Percentiles rank a stretch among this genome's conserved stretches.
Conservation (phyloP, 345 rosid species). For the Orychophragmus violaceus region DNA sequence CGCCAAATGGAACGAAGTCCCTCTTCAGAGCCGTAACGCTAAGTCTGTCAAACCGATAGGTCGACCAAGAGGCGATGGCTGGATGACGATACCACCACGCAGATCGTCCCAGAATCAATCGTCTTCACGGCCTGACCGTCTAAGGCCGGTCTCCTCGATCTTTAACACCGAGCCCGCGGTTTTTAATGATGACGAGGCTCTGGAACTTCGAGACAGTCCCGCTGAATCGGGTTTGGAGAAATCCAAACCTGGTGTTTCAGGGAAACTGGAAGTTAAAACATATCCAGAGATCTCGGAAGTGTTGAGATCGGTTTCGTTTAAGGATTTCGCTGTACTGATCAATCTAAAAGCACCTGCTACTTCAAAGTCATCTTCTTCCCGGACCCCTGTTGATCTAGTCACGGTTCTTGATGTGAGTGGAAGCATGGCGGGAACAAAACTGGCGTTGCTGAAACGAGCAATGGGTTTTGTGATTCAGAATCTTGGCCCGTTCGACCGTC, state of each 20-base stretch:
- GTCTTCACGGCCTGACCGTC: conserved; percentile 33
- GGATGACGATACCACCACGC: conserved; percentile 53
- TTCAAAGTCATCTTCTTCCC: conserved; percentile 35
- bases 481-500: conserved; percentile 87
- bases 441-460: conserved; percentile 90
- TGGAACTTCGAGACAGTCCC: conserved; percentile 37
- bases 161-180: conserved; percentile 57
- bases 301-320: conserved; percentile 38
- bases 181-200: conserved; percentile 76
- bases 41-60: conserved; percentile 31
- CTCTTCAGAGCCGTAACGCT: conserved; percentile 47
- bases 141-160: conserved; percentile 46
- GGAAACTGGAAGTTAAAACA: conserved; percentile 49
- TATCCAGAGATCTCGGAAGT: conserved; percentile 69
- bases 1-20: conserved; percentile 90
- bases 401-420: conserved; percentile 98
- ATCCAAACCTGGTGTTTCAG: conserved; percentile 24
- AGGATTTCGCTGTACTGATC: conserved; percentile 67
- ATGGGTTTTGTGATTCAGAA: conserved; percentile 98
- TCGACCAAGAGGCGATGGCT: conserved; percentile 52
- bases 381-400: conserved; percentile 82
- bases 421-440: conserved; percentile 95
- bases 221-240: conserved; percentile 9
- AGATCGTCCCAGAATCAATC: conserved; percentile 38
- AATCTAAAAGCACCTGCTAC: conserved; percentile 73